phyloP scores from a whole-genome alignment of 768 basidiomycete species.

The Lentinula lateritia region DNA sequence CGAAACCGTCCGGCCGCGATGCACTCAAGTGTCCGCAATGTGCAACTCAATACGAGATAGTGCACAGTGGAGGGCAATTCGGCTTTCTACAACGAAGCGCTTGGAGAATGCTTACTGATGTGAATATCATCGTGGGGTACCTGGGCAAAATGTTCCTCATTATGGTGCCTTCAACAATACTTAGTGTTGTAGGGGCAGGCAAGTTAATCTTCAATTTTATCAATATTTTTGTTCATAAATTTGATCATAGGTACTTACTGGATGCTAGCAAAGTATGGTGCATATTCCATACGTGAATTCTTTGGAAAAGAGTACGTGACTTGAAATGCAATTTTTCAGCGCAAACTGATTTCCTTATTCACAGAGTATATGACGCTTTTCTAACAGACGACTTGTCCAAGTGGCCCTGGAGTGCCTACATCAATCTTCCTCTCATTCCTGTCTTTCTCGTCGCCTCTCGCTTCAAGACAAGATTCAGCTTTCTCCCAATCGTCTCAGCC shows the following conservation, averaged over 20 bases:
- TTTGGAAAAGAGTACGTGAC: conserved; percentile 57
- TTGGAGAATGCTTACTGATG: conserved; percentile 1
- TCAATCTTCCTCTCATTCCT: conserved; percentile 72
- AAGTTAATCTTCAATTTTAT: conserved; percentile 16
- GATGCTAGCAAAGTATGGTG: conserved; percentile 63
- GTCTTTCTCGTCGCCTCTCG: conserved; percentile 62
- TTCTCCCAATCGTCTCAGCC: conserved; percentile 37
- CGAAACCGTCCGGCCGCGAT: conserved; percentile 39
- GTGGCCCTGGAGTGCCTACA: conserved; percentile 73
- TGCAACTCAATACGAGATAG: conserved; percentile 50
- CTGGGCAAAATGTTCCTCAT: conserved; percentile 33
- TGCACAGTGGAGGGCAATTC: conserved; percentile 29
- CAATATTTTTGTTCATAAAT: neutral
- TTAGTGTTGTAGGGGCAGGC: conserved; percentile 54
- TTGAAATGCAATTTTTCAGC: neutral
- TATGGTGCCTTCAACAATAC: conserved; percentile 15
- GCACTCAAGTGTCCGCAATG: conserved; percentile 83
- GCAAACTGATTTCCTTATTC: neutral
- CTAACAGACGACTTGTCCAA: conserved; percentile 63
- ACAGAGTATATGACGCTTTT: conserved; percentile 57
- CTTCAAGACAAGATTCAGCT: conserved; percentile 28
- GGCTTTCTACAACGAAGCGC: neutral
- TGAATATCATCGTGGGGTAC: conserved; percentile 1
- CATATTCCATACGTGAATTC: conserved; percentile 64
- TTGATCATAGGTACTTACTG: conserved; percentile 33